A percentile compares a stretch with the other conserved stretches of the same genome.
phyloP scores from a whole-genome alignment of 768 basidiomycete genomes.

The Pisolithus marmoratus region DNA sequence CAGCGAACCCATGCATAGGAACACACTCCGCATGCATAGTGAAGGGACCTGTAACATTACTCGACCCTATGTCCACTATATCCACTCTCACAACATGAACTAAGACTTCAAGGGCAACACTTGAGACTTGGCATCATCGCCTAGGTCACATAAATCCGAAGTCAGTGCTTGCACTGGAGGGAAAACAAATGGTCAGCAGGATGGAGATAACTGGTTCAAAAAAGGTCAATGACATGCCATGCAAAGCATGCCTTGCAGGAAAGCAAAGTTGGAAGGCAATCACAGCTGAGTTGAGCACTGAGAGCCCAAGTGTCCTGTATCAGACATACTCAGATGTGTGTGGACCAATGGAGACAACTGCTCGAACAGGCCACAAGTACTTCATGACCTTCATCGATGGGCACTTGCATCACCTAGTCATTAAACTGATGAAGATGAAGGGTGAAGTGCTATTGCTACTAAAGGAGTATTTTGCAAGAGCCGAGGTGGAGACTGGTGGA shows the following conservation, averaged over 20 bases:
- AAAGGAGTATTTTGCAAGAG: slow-evolving; percentile 8
- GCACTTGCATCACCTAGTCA: slow-evolving; percentile 9
- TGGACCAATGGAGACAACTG: slow-evolving; percentile 11
- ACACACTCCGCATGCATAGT: neutral
- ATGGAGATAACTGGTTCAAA: neutral
- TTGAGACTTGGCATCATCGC: slow-evolving; percentile 1
- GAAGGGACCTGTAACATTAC: neutral
- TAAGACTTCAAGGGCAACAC: neutral
- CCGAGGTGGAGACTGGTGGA: slow-evolving; percentile 9
- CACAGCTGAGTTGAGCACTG: slow-evolving; percentile 2
- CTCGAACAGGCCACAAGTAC: slow-evolving; percentile 8
- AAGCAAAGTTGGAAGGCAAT: slow-evolving; percentile 16
- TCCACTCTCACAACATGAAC: neutral
- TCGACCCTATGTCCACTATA: neutral
- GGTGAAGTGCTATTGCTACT: slow-evolving; percentile 5
- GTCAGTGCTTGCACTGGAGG: neutral
- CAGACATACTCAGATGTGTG: slow-evolving; percentile 16
- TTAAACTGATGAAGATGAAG: slow-evolving; percentile 6
- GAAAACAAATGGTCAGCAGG: slow-evolving; percentile 3
- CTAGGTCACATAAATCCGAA: neutral
- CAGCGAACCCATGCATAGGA: neutral
- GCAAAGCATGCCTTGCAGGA: slow-evolving; percentile 17
- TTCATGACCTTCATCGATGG: slow-evolving; percentile 17
- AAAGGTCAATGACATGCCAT: neutral
- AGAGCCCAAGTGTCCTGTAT: neutral